Conservation (phyloP, 2,329 filamentous ascomycete genomes). For the Penicillium thymicola region DNA sequence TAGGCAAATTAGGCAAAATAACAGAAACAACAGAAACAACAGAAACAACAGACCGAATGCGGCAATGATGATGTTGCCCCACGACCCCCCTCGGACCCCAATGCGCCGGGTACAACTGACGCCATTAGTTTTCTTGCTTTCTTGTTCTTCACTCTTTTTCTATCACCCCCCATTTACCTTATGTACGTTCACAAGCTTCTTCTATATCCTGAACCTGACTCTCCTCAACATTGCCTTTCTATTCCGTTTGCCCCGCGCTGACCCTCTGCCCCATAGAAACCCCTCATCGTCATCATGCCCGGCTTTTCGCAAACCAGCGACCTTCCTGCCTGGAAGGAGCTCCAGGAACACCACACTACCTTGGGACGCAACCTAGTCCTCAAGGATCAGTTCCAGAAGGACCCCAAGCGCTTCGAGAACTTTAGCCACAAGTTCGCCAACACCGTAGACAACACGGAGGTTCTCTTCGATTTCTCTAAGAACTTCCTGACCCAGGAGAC, state of each 20-base stretch:
- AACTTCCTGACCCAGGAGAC: constrained; percentile 97
- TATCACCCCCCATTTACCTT: constrained; percentile 9
- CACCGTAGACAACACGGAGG: constrained; percentile 73
- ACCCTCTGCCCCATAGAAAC: constrained; percentile 17
- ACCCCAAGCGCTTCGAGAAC: constrained; percentile 84
- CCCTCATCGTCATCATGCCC: constrained; percentile 31
- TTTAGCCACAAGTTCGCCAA: constrained; percentile 83
- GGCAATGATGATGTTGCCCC: constrained; percentile 30
- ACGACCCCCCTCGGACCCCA: constrained; percentile 32
- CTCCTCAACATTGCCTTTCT: background rate
- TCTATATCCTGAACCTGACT: background rate
- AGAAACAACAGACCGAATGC: constrained; percentile 14
- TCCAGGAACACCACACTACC: constrained; percentile 83
- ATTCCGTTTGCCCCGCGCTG: constrained; percentile 27
- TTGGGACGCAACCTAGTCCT: constrained; percentile 87
- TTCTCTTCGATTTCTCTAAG: constrained; percentile 98
- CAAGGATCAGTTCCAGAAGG: constrained; percentile 87
- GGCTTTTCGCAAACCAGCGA: constrained; percentile 70
- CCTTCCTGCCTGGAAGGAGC: constrained; percentile 81
- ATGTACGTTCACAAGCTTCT: background rate
- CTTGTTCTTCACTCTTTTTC: constrained; percentile 8
- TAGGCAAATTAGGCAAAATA: background rate
- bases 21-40: background rate
- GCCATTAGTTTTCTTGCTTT: constrained; percentile 16
- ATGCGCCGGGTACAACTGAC: constrained; percentile 23